Percentiles rank a stretch among this genome's conserved stretches.
Evolutionary conservation across 2,329 filamentous ascomycete genomes (phyloP).

Genomic region (Dactylellina sp.): DNA sequence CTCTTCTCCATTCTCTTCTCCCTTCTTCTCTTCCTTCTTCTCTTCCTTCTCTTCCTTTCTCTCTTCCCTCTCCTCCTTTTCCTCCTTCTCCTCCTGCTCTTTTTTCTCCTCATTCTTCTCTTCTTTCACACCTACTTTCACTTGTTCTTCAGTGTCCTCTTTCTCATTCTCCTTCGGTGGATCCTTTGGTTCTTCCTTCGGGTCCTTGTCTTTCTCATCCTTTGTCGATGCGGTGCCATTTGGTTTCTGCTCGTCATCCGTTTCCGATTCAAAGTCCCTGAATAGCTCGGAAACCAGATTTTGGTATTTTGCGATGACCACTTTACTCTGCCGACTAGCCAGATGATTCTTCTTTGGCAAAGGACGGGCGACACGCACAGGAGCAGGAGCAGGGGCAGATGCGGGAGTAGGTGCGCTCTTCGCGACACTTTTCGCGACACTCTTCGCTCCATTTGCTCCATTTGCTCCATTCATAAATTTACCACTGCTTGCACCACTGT

Average conservation of each 20-base stretch:
- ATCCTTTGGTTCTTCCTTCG: slow-evolving; percentile 7
- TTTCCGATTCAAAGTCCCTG: slow-evolving; percentile 44
- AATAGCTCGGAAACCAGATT: neutral
- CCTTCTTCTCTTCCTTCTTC: slow-evolving; percentile 63
- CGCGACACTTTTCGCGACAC: no score
- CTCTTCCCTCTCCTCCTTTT: slow-evolving; percentile 37
- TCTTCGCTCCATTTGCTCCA: neutral
- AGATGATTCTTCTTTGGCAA: neutral
- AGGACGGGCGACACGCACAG: no score
- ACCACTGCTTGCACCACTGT: neutral
- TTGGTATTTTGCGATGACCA: neutral
- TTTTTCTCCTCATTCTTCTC: slow-evolving; percentile 45
- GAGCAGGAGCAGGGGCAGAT: neutral
- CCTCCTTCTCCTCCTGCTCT: slow-evolving; percentile 60
- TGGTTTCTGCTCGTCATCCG: slow-evolving; percentile 50
- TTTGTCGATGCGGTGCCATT: slow-evolving; percentile 29
- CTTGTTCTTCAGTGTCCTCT: no score
- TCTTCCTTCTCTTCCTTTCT: slow-evolving; percentile 60
- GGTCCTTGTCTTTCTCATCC: slow-evolving; percentile 52
- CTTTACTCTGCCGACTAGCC: neutral
- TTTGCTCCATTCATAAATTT: neutral
- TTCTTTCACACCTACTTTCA: neutral
- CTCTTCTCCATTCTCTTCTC: neutral
- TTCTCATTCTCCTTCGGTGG: neutral
- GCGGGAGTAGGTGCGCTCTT: no score